phyloP scores from a whole-genome alignment of 257 asterid genomes.

The Nemophila menziesii region DNA sequence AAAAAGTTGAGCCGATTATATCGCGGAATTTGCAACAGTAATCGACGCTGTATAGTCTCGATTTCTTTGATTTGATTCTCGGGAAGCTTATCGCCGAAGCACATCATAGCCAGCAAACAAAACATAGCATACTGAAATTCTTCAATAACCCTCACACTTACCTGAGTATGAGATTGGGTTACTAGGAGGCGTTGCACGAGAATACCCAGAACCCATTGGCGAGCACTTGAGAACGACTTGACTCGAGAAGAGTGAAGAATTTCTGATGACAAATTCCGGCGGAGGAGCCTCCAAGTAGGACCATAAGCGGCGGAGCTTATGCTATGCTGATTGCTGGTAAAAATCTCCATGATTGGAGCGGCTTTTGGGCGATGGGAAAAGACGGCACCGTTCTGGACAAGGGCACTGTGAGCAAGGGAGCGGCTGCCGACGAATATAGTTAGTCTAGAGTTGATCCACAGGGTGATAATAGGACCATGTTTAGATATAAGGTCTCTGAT shows the following conservation, averaged over 20 bases:
- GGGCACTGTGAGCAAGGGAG: conserved; percentile 33
- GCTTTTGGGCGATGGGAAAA: conserved; percentile 31
- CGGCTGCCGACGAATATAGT: conserved; percentile 21
- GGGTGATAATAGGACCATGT: background rate
- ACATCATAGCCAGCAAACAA: conserved; percentile 3
- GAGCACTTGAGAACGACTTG: no score
- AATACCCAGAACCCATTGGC: conserved; percentile 7
- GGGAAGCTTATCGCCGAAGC: conserved; percentile 6
- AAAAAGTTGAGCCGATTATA: conserved; percentile 28
- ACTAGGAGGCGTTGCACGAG: background rate
- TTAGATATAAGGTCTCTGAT: no score
- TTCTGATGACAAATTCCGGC: conserved; percentile 10
- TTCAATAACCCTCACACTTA: background rate
- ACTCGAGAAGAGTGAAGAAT: conserved; percentile 12
- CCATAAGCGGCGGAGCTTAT: no score
- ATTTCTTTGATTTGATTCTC: no score
- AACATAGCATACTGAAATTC: conserved; percentile 8
- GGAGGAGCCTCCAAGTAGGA: no score
- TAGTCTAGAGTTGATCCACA: background rate
- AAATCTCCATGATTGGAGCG: background rate
- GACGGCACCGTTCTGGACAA: conserved; percentile 31
- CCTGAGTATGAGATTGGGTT: background rate
- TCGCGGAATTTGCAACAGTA: conserved; percentile 17
- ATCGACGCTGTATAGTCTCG: no score
- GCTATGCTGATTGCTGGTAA: conserved; percentile 7